These are phyloP conservation scores for Leptographium radiaticola DNA, from an alignment of 2,329 filamentous ascomycete genomes.

Conservation along the genomic window DNA sequence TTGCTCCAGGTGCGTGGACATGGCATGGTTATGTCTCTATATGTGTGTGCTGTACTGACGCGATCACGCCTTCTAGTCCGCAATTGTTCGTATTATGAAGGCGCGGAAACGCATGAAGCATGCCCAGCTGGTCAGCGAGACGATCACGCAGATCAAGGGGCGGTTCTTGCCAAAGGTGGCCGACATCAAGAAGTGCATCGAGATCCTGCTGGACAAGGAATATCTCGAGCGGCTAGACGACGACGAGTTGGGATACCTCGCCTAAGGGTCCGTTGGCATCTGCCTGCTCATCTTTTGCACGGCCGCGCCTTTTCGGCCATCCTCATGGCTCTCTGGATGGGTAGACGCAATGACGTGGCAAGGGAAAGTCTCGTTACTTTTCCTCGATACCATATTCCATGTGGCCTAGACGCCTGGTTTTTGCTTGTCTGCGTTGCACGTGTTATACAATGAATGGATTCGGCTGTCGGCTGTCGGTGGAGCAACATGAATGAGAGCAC, in stretches of 20 bases:
- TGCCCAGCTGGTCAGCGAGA: conserved; percentile 83
- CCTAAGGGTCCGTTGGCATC: conserved; percentile 35
- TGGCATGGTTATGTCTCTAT: not conserved
- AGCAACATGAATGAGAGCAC: not conserved
- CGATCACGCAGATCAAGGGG: conserved; percentile 85
- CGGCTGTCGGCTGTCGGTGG: not conserved
- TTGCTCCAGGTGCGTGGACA: conserved; percentile 71
- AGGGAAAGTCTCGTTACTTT: not conserved
- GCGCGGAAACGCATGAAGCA: conserved; percentile 99
- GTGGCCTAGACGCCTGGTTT: not conserved
- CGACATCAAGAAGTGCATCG: conserved; percentile 99
- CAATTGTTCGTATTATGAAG: conserved; percentile 99
- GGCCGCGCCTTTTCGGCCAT: not conserved
- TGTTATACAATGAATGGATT: not conserved
- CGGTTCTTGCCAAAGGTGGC: conserved; percentile 86
- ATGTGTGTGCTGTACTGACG: not conserved
- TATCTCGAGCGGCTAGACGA: conserved; percentile 92
- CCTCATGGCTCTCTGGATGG: not conserved
- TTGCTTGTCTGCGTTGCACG: not conserved
- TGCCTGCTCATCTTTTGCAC: not conserved
- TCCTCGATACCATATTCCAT: not conserved
- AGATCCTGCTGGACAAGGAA: conserved; percentile 96
- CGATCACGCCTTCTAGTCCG: conserved; percentile 48
- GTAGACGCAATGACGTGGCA: not conserved
- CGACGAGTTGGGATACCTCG: conserved; percentile 88